Percentiles rank a stretch among this genome's conserved stretches.
Conservation (phyloP, 1,139 yeast species). For the Candida sp. region DNA sequence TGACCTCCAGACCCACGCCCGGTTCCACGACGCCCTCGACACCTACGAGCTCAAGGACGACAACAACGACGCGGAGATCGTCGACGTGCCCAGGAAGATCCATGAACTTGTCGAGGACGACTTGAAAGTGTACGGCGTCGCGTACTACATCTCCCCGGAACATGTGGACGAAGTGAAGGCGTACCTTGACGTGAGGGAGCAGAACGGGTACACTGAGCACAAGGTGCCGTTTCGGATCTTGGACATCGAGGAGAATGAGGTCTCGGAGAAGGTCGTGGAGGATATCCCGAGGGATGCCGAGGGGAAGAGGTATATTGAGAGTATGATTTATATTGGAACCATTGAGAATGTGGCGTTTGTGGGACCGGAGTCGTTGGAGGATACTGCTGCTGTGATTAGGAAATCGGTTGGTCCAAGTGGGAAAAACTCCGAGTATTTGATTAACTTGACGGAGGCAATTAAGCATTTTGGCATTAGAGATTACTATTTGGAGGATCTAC, state of each 20-base stretch:
- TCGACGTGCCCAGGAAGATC: slow-evolving; percentile 15
- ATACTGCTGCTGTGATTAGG: slow-evolving; percentile 66
- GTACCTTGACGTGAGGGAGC: slow-evolving; percentile 82
- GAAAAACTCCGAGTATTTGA: slow-evolving; percentile 71
- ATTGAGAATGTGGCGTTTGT: slow-evolving; percentile 79
- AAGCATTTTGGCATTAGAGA: slow-evolving; percentile 47
- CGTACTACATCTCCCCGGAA: slow-evolving; percentile 77
- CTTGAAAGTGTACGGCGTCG: slow-evolving; percentile 77
- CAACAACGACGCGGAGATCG: slow-evolving; percentile 13
- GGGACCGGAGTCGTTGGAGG: slow-evolving; percentile 70
- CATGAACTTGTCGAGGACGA: slow-evolving; percentile 42
- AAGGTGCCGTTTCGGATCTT: slow-evolving; percentile 65
- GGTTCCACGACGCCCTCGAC: slow-evolving; percentile 51
- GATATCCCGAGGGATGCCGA: slow-evolving; percentile 22
- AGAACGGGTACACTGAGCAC: slow-evolving; percentile 84
- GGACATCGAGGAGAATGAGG: slow-evolving; percentile 24
- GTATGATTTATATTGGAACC: slow-evolving; percentile 84
- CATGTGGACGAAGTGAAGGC: slow-evolving; percentile 63
- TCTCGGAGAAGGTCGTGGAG: slow-evolving; percentile 9
- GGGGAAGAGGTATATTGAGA: slow-evolving; percentile 50
- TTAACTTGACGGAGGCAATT: slow-evolving; percentile 57
- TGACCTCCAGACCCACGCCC: slow-evolving; percentile 46
- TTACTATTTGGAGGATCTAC: slow-evolving; percentile 42
- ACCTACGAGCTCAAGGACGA: slow-evolving; percentile 35
- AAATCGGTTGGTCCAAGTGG: slow-evolving; percentile 81